phyloP scores from a whole-genome alignment of 306 rosid species.

The Castanea mollissima region DNA sequence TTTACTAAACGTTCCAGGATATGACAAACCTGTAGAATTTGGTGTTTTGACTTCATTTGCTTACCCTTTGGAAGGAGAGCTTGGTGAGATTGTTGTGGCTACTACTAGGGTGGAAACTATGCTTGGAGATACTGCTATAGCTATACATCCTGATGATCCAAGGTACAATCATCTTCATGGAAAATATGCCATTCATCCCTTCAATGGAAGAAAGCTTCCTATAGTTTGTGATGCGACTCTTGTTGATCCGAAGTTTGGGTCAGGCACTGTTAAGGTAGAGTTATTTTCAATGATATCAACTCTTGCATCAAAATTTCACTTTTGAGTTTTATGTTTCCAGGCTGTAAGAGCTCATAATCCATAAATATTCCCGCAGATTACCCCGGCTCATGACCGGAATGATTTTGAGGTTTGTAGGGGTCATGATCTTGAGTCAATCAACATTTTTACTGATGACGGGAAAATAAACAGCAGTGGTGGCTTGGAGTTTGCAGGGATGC shows the following conservation, averaged over 20 bases:
- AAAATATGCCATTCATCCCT: slow-evolving; percentile 87
- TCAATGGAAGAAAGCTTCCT: slow-evolving; percentile 78
- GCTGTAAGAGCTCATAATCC: neutral
- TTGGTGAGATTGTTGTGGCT: slow-evolving; percentile 93
- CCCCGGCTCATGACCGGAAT: slow-evolving; percentile 99
- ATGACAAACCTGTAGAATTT: slow-evolving; percentile 77
- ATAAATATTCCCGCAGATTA: slow-evolving; percentile 56
- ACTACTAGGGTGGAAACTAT: slow-evolving; percentile 95
- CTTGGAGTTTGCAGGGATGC: slow-evolving; percentile 79
- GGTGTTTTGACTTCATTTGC: slow-evolving; percentile 88
- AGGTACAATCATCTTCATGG: slow-evolving; percentile 79
- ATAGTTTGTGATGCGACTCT: slow-evolving; percentile 81
- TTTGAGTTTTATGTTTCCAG: neutral
- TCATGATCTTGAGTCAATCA: slow-evolving; percentile 76
- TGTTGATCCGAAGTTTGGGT: slow-evolving; percentile 82
- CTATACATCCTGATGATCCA: slow-evolving; percentile 75
- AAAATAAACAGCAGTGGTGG: slow-evolving; percentile 86
- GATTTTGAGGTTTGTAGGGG: slow-evolving; percentile 90
- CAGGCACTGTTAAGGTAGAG: slow-evolving; percentile 95
- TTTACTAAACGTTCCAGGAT: slow-evolving; percentile 71
- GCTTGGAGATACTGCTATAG: slow-evolving; percentile 98
- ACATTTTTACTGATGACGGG: slow-evolving; percentile 83
- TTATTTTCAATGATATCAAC: neutral
- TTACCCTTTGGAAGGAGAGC: slow-evolving; percentile 72
- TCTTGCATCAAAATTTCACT: neutral